Evolutionary conservation across 164 flowering plant genomes (phyloP).

Genomic region (Magnolia sinica): DNA sequence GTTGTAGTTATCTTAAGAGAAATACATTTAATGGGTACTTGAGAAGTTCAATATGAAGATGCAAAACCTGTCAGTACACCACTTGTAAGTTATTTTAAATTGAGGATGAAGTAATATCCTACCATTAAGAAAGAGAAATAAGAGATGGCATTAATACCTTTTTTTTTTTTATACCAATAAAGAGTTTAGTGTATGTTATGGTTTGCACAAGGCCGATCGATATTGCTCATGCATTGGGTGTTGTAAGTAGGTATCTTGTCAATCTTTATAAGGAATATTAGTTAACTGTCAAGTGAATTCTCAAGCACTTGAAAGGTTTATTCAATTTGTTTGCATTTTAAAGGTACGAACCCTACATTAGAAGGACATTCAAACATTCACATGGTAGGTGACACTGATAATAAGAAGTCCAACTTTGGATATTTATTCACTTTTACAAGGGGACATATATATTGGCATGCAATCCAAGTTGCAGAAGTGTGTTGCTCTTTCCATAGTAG

Average conservation of each 20-base stretch:
- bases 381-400: background rate
- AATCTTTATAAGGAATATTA: background rate
- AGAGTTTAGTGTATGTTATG: background rate
- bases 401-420: background rate
- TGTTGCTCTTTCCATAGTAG: background rate
- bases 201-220: background rate
- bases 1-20: background rate
- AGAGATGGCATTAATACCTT: background rate
- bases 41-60: background rate
- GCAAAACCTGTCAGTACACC: background rate
- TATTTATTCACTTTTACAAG: background rate
- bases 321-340: background rate
- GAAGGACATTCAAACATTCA: background rate
- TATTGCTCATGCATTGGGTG: background rate
- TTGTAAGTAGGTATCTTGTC: background rate
- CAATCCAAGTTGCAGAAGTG: background rate
- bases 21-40: background rate
- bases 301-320: no score
- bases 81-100: background rate
- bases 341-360: background rate
- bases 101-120: background rate
- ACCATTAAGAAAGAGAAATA: background rate
- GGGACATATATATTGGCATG: background rate
- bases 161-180: background rate
- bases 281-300: background rate